Evolutionary conservation across 176 grass and related monocot genomes (phyloP).

Genomic region (Carex kokanica): DNA sequence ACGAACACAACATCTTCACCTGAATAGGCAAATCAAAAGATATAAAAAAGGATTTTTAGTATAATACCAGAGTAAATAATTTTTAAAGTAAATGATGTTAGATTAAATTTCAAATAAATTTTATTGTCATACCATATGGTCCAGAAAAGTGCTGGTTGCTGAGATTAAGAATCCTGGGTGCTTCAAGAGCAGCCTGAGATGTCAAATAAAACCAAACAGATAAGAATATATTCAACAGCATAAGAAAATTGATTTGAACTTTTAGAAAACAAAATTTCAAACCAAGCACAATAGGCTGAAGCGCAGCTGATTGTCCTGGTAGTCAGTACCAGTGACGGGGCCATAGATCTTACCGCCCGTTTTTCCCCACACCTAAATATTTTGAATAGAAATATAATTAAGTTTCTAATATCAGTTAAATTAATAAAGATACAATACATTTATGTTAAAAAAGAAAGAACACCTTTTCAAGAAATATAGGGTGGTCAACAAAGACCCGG

Average conservation of each 20-base stretch:
- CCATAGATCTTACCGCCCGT: conserved; percentile 95
- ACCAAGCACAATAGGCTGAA: conserved; percentile 91
- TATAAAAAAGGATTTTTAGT: neutral
- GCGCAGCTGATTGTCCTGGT: conserved; percentile 72
- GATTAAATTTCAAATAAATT: neutral
- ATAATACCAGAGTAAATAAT: neutral
- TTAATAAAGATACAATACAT: neutral
- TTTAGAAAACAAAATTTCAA: conserved; percentile 29
- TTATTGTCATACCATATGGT: conserved; percentile 54
- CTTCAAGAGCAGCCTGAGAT: conserved; percentile 79
- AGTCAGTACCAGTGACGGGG: conserved; percentile 63
- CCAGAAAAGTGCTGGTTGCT: conserved; percentile 55
- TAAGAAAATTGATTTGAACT: neutral
- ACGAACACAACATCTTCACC: conserved; percentile 86
- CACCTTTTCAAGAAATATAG: conserved; percentile 88
- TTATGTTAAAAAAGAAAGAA: neutral
- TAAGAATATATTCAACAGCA: neutral
- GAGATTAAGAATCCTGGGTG: conserved; percentile 70
- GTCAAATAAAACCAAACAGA: conserved; percentile 22
- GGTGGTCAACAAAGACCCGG: conserved; percentile 91
- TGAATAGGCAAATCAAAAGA: conserved; percentile 22
- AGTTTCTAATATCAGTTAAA: neutral
- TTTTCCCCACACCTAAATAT: conserved; percentile 80
- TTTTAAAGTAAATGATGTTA: neutral
- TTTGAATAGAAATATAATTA: neutral